Percentiles rank a stretch among this genome's conserved stretches.
Evolutionary conservation across 2,329 filamentous ascomycete species (phyloP).

Genomic region (Claviceps capensis): DNA sequence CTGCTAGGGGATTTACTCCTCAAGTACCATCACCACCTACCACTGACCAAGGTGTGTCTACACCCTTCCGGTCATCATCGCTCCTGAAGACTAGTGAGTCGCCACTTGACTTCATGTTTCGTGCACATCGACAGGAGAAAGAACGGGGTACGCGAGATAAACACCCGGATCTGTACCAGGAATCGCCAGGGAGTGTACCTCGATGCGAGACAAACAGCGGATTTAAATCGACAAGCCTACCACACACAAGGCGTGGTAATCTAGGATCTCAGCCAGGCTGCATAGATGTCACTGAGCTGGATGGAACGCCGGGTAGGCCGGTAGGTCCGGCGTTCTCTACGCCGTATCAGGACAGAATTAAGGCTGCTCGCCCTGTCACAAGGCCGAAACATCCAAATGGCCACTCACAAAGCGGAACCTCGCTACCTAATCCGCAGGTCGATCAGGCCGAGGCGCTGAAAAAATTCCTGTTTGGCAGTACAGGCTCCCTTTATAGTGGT

Average conservation of each 20-base stretch:
- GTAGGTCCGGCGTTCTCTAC: conserved; percentile 57
- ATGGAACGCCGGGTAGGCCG: conserved; percentile 39
- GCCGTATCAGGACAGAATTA: conserved; percentile 47
- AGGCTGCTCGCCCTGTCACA: conserved; percentile 31
- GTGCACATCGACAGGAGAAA: conserved; percentile 69
- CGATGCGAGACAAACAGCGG: conserved; percentile 10
- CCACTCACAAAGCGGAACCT: background rate
- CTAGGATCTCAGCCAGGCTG: conserved; percentile 11
- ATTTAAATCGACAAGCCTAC: conserved; percentile 12
- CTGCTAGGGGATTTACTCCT: conserved; percentile 18
- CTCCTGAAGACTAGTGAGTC: conserved; percentile 40
- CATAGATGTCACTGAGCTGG: conserved; percentile 39
- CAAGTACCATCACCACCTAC: conserved; percentile 37
- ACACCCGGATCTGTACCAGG: conserved; percentile 18
- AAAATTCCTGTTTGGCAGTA: conserved; percentile 37
- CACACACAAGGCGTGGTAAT: conserved; percentile 14
- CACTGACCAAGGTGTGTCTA: conserved; percentile 36
- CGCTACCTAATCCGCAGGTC: conserved; percentile 1
- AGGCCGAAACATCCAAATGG: conserved; percentile 2
- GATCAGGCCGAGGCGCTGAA: conserved; percentile 38
- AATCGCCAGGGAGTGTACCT: background rate
- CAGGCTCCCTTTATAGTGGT: conserved; percentile 8
- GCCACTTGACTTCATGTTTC: conserved; percentile 82
- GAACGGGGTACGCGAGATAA: conserved; percentile 36
- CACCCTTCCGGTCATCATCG: conserved; percentile 26